Conservation (phyloP, 495 filamentous ascomycete species). For the Coniosporium apollinis region DNA sequence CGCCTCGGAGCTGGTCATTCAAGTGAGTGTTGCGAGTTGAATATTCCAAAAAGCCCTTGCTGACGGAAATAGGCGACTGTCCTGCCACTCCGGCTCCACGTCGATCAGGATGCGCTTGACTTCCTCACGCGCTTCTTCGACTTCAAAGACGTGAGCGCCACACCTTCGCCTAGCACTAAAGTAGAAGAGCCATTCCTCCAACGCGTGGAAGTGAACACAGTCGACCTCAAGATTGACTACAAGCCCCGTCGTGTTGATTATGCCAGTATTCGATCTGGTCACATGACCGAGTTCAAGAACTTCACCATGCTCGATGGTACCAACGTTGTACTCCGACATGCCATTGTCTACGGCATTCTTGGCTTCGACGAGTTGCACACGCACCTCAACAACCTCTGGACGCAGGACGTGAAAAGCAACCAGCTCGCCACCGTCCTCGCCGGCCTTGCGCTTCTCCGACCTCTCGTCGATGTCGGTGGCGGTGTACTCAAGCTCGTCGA, state of each 20-base stretch:
- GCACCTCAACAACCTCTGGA: slow-evolving; percentile 91
- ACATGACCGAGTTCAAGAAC: slow-evolving; percentile 98
- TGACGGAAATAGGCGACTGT: slow-evolving; percentile 41
- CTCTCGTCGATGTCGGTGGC: slow-evolving; percentile 74
- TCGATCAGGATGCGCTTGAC: slow-evolving; percentile 95
- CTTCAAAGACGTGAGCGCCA: slow-evolving; percentile 67
- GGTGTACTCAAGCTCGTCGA: slow-evolving; percentile 75
- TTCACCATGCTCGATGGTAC: slow-evolving; percentile 84
- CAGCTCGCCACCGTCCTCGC: slow-evolving; percentile 82
- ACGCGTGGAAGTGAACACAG: slow-evolving; percentile 66
- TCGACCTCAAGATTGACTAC: slow-evolving; percentile 80
- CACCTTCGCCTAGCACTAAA: slow-evolving; percentile 25
- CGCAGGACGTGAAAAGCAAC: slow-evolving; percentile 77
- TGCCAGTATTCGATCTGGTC: slow-evolving; percentile 84
- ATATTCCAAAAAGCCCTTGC: background rate
- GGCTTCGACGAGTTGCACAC: slow-evolving; percentile 80
- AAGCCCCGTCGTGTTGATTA: slow-evolving; percentile 97
- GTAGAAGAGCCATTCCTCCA: slow-evolving; percentile 79
- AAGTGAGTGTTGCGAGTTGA: slow-evolving; percentile 28
- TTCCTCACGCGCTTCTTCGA: slow-evolving; percentile 96
- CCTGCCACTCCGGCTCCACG: slow-evolving; percentile 77
- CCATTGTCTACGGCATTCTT: slow-evolving; percentile 79
- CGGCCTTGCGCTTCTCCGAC: slow-evolving; percentile 77
- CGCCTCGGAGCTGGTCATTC: slow-evolving; percentile 80
- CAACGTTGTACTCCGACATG: slow-evolving; percentile 71